Percentiles rank a stretch among this genome's conserved stretches.
Evolutionary conservation across 495 filamentous ascomycete species (phyloP).

Genomic region (Pyrenopolyporus hunteri): DNA sequence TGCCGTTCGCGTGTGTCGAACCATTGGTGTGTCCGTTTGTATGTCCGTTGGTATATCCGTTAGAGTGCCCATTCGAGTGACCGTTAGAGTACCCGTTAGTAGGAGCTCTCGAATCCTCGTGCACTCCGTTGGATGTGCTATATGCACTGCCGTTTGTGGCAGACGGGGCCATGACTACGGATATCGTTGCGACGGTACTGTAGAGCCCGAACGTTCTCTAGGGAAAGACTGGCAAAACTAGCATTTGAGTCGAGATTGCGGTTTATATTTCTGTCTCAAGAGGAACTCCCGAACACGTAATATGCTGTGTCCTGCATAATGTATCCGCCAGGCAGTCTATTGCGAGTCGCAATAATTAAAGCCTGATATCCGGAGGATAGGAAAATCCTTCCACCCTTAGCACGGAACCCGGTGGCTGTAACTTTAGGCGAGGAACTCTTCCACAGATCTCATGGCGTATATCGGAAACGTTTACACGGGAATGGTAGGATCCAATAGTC

Average conservation of each 20-base stretch:
- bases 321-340: conserved; percentile 13
- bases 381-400: conserved; percentile 45
- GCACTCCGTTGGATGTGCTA: conserved; percentile 38
- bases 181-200: conserved; percentile 40
- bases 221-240: conserved; percentile 17
- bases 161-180: conserved; percentile 50
- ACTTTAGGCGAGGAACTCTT: conserved; percentile 39
- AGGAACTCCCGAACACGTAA: conserved; percentile 32
- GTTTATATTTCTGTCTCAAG: conserved; percentile 35
- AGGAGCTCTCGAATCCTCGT: conserved; percentile 40
- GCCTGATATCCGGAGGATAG: conserved; percentile 38
- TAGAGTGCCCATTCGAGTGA: conserved; percentile 44
- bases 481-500: conserved; percentile 35
- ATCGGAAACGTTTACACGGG: conserved; percentile 38
- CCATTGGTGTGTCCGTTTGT: conserved; percentile 22
- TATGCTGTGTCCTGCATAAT: conserved; percentile 10
- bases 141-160: conserved; percentile 50
- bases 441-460: conserved; percentile 28
- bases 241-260: conserved; percentile 31
- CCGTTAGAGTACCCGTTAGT: conserved; percentile 49
- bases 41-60: conserved; percentile 26
- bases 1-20: conserved; percentile 13
- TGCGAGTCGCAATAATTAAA: conserved; percentile 30
- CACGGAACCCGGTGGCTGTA: conserved; percentile 35
- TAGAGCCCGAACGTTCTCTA: conserved; percentile 27